A percentile compares a stretch with the other conserved stretches of the same genome.
These are phyloP conservation scores for Pythium brachiatum DNA, from an alignment of 352 stramenopile species.

Conservation along the genomic window DNA sequence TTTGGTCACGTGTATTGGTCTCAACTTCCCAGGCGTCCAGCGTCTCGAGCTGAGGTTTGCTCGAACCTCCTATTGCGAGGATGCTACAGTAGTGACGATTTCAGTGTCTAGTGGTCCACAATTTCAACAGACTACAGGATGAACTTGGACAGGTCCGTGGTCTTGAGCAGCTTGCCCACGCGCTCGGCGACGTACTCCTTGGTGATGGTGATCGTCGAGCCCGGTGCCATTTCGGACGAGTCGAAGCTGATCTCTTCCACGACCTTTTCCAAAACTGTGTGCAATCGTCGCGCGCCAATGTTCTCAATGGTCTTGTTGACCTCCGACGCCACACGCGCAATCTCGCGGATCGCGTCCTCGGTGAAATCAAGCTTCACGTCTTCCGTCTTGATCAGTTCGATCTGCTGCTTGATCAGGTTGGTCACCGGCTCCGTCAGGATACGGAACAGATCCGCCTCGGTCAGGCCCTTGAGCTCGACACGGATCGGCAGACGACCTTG, in stretches of 20 bases:
- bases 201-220: conserved; percentile 88
- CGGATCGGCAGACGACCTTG: conserved; percentile 98
- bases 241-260: conserved; percentile 99
- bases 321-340: conserved; percentile 93
- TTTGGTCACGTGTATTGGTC: conserved; percentile 5
- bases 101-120: neutral
- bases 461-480: conserved; percentile 98
- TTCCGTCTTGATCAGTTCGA: conserved; percentile 97
- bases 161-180: conserved; percentile 93
- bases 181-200: conserved; percentile 94
- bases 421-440: conserved; percentile 99
- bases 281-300: conserved; percentile 97
- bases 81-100: neutral
- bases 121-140: conserved; percentile 90
- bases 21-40: neutral
- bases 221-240: conserved; percentile 89
- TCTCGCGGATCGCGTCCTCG: conserved; percentile 96
- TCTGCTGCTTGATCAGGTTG: conserved; percentile 98
- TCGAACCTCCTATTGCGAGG: neutral
- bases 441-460: conserved; percentile 98
- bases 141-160: conserved; percentile 97
- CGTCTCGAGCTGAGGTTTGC: neutral
- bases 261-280: conserved; percentile 98
- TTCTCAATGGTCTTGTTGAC: conserved; percentile 98
- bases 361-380: conserved; percentile 95